Evolutionary conservation across 2,329 filamentous ascomycete species (phyloP), one percentile per base, ranked within the genome.

Genomic region (Didymella lethalis): DNA sequence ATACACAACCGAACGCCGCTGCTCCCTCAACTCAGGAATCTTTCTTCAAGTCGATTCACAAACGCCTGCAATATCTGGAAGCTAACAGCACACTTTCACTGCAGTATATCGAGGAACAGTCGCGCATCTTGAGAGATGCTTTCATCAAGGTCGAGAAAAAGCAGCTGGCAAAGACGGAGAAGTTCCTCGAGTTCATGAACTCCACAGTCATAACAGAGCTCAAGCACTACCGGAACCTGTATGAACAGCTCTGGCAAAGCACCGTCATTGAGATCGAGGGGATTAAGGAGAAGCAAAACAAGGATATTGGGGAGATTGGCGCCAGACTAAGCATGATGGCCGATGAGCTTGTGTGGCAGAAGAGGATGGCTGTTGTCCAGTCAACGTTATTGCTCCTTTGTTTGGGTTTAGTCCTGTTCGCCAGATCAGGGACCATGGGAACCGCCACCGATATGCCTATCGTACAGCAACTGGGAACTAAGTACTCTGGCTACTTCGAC

Each of bases 101-200:
- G 8, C 91, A 97, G 70, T 99, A 99, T 72, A 96, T 99, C 59
- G 94, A 98, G 79, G 93, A 97, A 59, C 95, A 98, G 75, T 97
- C 94, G 4, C 90, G 88, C 48, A 92, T 96, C 62, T 83, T 98
- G 38, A 90, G 94, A 46, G 92, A 97, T 65, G 92, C 92, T 0
- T 91, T 97, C 63, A 86, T 87, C 54, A 90, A 91, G 70, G 90
- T 96, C 29, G 94, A 98, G 77, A 93, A 93, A 68, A 88, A 90
- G 53, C 95, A 98, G 74, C 81, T 96, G 16, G 82, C 86, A n/a
- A 95, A 94, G 72, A 92, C 94, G 1, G 88, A 90, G 23, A 83
- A 84, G 1, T 97, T 97, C 71, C 83, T 98, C 14, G 87, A 92
- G 60, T 87, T 87, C 36, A 83, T 99, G n/a, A 99, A 99, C 75